These are phyloP conservation scores for Tylopilus sp. DNA, from an alignment of 768 basidiomycete genomes.

Conservation along the genomic window DNA sequence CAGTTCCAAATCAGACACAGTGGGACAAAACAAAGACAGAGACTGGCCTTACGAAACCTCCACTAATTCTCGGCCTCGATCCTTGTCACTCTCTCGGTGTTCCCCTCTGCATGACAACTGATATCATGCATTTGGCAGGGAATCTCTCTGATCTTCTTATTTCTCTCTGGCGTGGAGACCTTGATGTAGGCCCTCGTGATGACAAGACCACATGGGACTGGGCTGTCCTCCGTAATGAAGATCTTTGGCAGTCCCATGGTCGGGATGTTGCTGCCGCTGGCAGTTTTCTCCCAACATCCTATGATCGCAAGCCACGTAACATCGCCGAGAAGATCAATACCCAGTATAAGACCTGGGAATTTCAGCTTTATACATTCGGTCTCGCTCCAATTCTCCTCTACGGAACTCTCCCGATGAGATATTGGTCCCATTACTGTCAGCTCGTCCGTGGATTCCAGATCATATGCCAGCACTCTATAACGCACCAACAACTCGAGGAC, in stretches of 20 bases:
- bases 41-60: constrained; percentile 37
- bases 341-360: background rate
- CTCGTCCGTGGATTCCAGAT: background rate
- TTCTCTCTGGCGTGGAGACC: background rate
- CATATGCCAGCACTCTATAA: background rate
- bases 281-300: background rate
- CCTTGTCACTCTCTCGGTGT: constrained; percentile 20
- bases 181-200: background rate
- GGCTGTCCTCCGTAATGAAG: background rate
- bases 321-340: background rate
- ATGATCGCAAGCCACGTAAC: background rate
- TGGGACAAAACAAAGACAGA: constrained; percentile 26
- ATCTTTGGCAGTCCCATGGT: background rate
- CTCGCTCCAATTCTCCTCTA: background rate
- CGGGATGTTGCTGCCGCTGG: background rate
- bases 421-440: background rate
- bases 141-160: background rate
- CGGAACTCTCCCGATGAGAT: background rate
- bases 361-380: background rate
- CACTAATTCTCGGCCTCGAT: constrained; percentile 35
- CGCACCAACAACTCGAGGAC: background rate
- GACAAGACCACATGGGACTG: background rate
- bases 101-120: constrained; percentile 35
- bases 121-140: constrained; percentile 35
- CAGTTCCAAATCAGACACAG: constrained; percentile 12